Base-by-base conservation (phyloP, 352 stramenopile species). In the Thraustotheca clavata region DNA sequence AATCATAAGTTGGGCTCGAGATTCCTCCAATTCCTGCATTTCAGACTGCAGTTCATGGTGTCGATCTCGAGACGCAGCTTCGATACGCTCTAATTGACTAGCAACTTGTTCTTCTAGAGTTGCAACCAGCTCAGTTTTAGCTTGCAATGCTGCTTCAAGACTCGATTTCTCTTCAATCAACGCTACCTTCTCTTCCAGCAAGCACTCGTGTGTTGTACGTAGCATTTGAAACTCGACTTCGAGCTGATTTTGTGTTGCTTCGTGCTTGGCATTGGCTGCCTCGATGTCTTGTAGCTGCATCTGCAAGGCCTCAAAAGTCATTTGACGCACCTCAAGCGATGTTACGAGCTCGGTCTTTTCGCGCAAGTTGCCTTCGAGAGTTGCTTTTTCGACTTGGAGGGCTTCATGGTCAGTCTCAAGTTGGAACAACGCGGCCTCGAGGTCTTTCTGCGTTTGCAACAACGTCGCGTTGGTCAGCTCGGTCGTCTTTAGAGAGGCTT, bases 211-310 rank as follows among this genome's bases (percentile, higher is more conserved):
- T 31, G 43, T 20, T 18, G 43, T 31, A 24, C 34, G 43, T 9
- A 52, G 43, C 11, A 31, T 14, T 11, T 31, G 43, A 31, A 52
- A 52, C 11, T 52, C 43, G 43, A 31, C 8, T 24, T 52, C 24
- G 11, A 52, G 43, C 43, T 52, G 43, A 24, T 24, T 35, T 31
- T 52, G 43, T 31, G 43, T 14, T 31, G 43, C 43, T 31, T 52
- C 43, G 43, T 52, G 43, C 43, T 24, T 52, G 43, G 7, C 43
- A 14, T 2, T 52, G 9, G 43, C n/a, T 31, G 43, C 43, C 34
- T 52, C 43, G 7, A 52, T 52, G 43, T 52, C 43, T 11, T 52
- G 43, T 9, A 52, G 43, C 43, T 52, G 43, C 43, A 52, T 52
- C 43, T 52, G 43, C 12, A 52, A 31, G 6, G 43, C 43, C 43